phyloP scores from a whole-genome alignment of 345 rosid species.

The Iberis pinnata region DNA sequence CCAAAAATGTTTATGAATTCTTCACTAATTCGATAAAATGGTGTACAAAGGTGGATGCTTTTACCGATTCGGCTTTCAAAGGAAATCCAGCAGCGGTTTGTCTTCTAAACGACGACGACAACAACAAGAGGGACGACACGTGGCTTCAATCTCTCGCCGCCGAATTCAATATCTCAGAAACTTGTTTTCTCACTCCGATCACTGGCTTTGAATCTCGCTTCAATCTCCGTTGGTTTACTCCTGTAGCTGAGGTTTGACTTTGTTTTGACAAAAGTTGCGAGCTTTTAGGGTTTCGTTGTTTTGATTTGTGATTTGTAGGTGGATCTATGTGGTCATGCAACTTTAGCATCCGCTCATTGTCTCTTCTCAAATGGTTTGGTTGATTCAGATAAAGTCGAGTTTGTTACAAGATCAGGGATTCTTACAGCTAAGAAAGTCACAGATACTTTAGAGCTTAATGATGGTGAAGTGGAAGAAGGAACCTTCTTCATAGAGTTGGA shows the following conservation, averaged over 20 bases:
- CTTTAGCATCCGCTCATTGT: constrained; percentile 68
- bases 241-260: not conserved
- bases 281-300: not conserved
- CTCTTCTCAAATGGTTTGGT: constrained; percentile 52
- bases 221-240: constrained; percentile 60
- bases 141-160: too few species aligned
- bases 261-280: too few species aligned
- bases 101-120: constrained; percentile 46
- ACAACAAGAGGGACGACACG: constrained; percentile 49
- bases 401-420: constrained; percentile 57
- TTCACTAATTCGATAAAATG: not conserved
- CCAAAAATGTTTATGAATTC: not conserved
- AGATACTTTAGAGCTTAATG: constrained; percentile 16
- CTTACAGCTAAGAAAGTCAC: constrained; percentile 52
- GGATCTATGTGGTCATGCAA: constrained; percentile 80
- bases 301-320: constrained; percentile 34
- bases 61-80: constrained; percentile 63
- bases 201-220: constrained; percentile 31
- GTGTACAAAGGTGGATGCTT: constrained; percentile 52
- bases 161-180: too few species aligned
- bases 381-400: constrained; percentile 48
- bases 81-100: constrained; percentile 92
- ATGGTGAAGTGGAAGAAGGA: constrained; percentile 30
- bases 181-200: too few species aligned
- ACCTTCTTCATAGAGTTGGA: constrained; percentile 44